Base-by-base conservation (phyloP, 2,329 filamentous ascomycete genomes). In the Epichloe uncinata region DNA sequence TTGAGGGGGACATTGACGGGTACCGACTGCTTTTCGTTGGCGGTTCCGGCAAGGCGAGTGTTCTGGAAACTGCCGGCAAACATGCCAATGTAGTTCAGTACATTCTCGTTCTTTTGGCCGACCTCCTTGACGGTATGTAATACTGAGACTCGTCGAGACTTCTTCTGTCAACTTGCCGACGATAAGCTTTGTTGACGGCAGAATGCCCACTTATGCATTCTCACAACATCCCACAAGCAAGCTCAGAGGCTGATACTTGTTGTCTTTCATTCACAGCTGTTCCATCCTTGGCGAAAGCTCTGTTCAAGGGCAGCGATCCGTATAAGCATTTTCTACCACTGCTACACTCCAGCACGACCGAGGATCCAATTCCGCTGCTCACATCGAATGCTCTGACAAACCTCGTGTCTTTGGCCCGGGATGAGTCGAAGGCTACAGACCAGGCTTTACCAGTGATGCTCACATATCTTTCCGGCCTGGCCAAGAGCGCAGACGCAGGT, bases 11-110 rank as follows among this genome's bases (percentile, higher is more conserved):
- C 69, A 70, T 91, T 22, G 77, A 84, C 59, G 87, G 84, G 57
- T 98, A 95, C 69, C 79, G 82, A 52, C 72, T 77, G 55, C 74
- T 98, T 56, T 84, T 98, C 58, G 77, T 93, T 26, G 91, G 93
- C 52, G 78, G 77, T 53, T 75, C 79, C 59, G 89, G 84, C 67
- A 73, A 73, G 60, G 68, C 74, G 51, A 79, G 79, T 60, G 86
- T 96, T 53, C 75, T 97, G 57, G 87, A 96, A 71, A 82, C 83
- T 53, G 88, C 90, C 42, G 80, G 83, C 58, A 90, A 89, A 73
- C 82, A 90, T 59, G 78, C 82, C 63, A 90, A 96, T 70, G 88
- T 98, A 58, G 78, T 96, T 55, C 91, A 96, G 71, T 96, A 97
- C 67, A 85, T 96, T 64, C 75, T 98, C 53, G 91, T 97, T 45